phyloP scores from a whole-genome alignment of 805 yeast species.

The Saturnispora bothae region DNA sequence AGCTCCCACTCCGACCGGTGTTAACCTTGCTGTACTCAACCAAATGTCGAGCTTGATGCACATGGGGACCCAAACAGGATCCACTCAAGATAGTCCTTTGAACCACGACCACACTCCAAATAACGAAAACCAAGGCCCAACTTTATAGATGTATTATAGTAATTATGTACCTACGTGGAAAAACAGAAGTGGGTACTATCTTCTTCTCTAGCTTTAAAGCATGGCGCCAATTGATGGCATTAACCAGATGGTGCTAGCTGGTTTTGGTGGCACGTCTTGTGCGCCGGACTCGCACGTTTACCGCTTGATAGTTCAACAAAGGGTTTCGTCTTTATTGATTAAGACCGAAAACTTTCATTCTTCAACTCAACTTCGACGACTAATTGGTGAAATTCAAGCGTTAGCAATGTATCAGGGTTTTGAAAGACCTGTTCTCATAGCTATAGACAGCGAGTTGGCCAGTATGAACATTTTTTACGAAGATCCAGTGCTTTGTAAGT shows the following conservation, averaged over 20 bases:
- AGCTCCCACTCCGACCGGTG: neutral
- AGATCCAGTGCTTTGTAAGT: constrained; percentile 40
- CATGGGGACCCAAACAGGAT: neutral
- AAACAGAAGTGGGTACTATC: too few species aligned
- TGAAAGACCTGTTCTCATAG: constrained; percentile 42
- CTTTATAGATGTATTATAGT: too few species aligned
- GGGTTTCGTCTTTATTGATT: constrained; percentile 41
- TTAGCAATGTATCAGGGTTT: constrained; percentile 43
- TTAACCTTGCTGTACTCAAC: constrained; percentile 3
- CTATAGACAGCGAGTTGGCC: constrained; percentile 56
- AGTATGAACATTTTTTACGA: constrained; percentile 51
- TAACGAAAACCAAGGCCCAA: neutral
- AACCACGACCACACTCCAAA: neutral
- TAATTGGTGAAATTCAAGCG: constrained; percentile 43
- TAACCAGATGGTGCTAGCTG: too few species aligned
- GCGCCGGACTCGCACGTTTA: constrained; percentile 36
- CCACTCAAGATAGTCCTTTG: neutral
- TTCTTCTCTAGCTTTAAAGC: too few species aligned
- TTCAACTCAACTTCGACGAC: constrained; percentile 37
- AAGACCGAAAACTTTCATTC: constrained; percentile 40
- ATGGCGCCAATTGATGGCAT: too few species aligned
- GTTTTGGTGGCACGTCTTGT: constrained; percentile 46
- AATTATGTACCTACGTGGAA: too few species aligned
- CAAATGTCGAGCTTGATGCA: constrained; percentile 7
- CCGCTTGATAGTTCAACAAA: constrained; percentile 39